Evolutionary conservation across 139 green algal genomes (phyloP).

Genomic region (Pleodorina starrii): DNA sequence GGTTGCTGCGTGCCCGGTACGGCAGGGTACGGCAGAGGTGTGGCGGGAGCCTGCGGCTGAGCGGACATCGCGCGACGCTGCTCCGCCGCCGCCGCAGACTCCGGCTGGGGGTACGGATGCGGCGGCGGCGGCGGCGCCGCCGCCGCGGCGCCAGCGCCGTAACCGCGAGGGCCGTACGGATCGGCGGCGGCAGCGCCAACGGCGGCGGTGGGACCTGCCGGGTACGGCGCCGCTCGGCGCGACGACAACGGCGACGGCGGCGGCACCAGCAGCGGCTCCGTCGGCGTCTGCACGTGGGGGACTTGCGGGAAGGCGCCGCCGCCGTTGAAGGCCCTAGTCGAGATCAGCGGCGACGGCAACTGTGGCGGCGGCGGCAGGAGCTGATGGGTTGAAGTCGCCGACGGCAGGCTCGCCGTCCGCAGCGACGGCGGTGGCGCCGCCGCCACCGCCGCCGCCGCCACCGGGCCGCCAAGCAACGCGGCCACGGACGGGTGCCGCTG

Average conservation of each 20-base stretch:
- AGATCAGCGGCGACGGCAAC: neutral
- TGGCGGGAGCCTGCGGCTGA: neutral
- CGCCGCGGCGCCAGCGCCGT: too few species aligned
- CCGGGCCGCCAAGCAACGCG: conserved; percentile 11
- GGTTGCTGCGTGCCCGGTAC: neutral
- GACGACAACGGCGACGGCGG: neutral
- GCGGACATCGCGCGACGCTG: neutral
- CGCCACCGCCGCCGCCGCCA: too few species aligned
- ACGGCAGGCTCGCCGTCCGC: neutral
- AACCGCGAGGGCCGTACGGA: neutral
- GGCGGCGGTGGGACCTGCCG: neutral
- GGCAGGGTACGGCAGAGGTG: neutral
- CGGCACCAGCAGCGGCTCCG: neutral
- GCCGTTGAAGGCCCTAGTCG: neutral
- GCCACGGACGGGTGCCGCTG: conserved; percentile 5
- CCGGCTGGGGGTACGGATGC: neutral
- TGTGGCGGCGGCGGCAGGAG: conserved; percentile 11
- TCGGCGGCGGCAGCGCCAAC: neutral
- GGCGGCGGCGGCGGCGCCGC: neutral
- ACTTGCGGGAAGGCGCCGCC: neutral
- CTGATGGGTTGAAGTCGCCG: neutral
- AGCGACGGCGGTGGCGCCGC: neutral
- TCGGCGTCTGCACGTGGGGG: neutral
- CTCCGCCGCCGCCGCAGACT: neutral
- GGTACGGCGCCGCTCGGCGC: neutral